Evolutionary conservation across 768 basidiomycete species (phyloP), one percentile per base, ranked within the genome.

Genomic region (Auriscalpium microsporum): DNA sequence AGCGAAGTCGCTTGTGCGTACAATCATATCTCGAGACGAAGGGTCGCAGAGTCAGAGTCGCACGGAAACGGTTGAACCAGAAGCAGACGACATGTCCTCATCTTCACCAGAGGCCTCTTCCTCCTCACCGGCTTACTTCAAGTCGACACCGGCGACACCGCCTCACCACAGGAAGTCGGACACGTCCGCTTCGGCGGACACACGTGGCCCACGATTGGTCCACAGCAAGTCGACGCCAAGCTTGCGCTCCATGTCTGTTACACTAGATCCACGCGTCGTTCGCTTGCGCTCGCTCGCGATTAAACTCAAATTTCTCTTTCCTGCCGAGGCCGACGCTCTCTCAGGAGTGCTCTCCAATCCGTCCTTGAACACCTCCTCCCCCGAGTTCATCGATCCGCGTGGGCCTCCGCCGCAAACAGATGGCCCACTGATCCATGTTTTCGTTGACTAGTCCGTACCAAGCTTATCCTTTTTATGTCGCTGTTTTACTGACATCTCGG

Each of bases 391-490:
- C 34, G 71, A 73, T 54, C 69, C 71, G n/a, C 70, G 72, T 28
- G 72, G 72, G 10, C 71, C 70, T 33, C 49, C 56, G 36, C 70
- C 71, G 9, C 52, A 50, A 46, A 56, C 65, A 10, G 66, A 68
- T 53, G 67, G 72, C 55, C 65, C 71, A 14, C 56, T 68, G 45
- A 64, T 69, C 53, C 71, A 72, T 62, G 66, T 69, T 58, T 82
- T 84, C 68, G 73, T 84, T 60, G 82, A 84, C 64, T 81, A 83
- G 81, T 83, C 58, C 56, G 78, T 76, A 56, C 53, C 8, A 28
- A 35, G 16, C 7, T 4, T 33, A 16, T 28, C 10, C 19, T 33
- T 45, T 45, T 53, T 53, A 54, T 58, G 44, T 37, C 19, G 48
- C 53, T 56, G 49, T 57, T 54, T 17, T 34, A 28, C 37, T 44